Percentiles rank a stretch among this genome's conserved stretches.
Conservation (phyloP, 169 alveolate genomes). For the Perkinsus marinus region DNA sequence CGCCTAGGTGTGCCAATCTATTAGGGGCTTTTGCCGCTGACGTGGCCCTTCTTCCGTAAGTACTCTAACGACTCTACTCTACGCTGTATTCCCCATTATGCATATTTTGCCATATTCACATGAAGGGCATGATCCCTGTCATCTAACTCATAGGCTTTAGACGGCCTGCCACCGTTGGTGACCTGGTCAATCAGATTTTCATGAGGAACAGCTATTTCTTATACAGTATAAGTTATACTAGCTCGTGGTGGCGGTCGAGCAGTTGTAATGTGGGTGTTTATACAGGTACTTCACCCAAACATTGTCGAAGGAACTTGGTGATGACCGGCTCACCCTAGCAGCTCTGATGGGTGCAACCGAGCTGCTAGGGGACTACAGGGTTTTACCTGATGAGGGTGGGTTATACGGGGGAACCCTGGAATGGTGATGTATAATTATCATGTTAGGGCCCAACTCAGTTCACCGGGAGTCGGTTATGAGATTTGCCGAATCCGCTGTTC, state of each 20-base stretch:
- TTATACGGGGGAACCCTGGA: neutral
- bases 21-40: neutral
- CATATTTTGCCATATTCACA: no score
- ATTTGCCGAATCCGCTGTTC: neutral
- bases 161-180: no score
- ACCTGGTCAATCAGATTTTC: no score
- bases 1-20: neutral
- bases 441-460: neutral
- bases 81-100: neutral
- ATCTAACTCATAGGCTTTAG: no score
- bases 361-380: neutral
- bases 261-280: no score
- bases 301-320: neutral
- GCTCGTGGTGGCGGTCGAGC: no score
- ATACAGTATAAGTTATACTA: no score
- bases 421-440: neutral
- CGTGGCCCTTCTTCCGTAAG: neutral
- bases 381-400: neutral
- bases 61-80: neutral
- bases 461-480: neutral
- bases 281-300: neutral
- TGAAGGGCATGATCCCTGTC: no score
- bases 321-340: neutral
- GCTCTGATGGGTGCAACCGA: neutral
- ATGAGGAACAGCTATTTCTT: no score